phyloP scores from a whole-genome alignment of 768 basidiomycete genomes.

The Dacryopinax primogenitus region DNA sequence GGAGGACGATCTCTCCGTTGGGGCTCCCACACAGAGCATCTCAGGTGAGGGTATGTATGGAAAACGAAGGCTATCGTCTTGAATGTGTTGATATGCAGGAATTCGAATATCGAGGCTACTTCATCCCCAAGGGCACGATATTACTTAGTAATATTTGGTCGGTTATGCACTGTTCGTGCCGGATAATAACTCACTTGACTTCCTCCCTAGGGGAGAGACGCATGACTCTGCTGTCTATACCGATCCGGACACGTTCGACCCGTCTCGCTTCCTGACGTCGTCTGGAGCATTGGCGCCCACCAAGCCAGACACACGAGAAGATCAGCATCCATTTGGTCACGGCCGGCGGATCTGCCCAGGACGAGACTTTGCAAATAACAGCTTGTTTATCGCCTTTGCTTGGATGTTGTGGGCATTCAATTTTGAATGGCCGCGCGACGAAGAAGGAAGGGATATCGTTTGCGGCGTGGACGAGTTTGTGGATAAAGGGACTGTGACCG shows the following conservation, averaged over 20 bases:
- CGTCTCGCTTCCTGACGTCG: background rate
- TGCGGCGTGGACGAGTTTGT: background rate
- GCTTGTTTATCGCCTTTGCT: background rate
- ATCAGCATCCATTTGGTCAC: background rate
- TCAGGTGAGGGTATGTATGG: background rate
- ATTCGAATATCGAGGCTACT: constrained; percentile 25
- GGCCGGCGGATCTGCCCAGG: background rate
- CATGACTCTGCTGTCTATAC: background rate
- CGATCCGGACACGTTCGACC: background rate
- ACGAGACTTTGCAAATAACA: background rate
- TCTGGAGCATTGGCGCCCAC: background rate
- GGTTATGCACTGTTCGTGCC: background rate
- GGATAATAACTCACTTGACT: background rate
- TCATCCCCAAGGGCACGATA: constrained; percentile 15
- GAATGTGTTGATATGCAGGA: constrained; percentile 36
- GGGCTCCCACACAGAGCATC: constrained; percentile 13
- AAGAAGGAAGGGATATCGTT: background rate
- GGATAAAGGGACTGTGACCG: background rate
- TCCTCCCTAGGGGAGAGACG: background rate
- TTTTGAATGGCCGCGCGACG: background rate
- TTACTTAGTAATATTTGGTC: constrained; percentile 19
- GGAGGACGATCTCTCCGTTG: constrained; percentile 34
- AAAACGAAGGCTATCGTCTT: background rate
- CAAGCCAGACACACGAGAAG: background rate
- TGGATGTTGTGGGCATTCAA: background rate